These are phyloP conservation scores for Lenzites betulinus DNA, from an alignment of 768 basidiomycete species.

Conservation along the genomic window DNA sequence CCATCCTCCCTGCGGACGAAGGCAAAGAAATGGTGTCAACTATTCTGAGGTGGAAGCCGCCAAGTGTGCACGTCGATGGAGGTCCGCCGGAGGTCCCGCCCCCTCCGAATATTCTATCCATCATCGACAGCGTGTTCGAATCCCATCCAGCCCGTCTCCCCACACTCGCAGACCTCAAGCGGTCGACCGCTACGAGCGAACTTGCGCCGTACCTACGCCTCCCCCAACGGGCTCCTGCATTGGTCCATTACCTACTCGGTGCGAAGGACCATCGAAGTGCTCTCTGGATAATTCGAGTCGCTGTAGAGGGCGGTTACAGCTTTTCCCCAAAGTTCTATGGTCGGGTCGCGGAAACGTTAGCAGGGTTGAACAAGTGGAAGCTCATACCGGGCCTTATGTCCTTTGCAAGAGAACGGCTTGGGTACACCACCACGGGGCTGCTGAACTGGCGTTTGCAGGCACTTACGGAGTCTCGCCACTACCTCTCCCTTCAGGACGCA, in stretches of 20 bases:
- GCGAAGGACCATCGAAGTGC: conserved; percentile 42
- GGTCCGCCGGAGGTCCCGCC: background rate
- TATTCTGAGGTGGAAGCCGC: conserved; percentile 4
- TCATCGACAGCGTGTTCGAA: background rate
- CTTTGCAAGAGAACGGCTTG: conserved; percentile 51
- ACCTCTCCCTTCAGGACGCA: conserved; percentile 44
- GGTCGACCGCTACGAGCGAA: background rate
- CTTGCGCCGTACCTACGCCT: conserved; percentile 8
- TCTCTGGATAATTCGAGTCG: conserved; percentile 47
- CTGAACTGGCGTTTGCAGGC: conserved; percentile 74
- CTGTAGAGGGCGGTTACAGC: conserved; percentile 49
- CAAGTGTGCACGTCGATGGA: background rate
- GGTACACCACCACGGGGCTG: conserved; percentile 52
- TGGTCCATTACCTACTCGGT: conserved; percentile 15
- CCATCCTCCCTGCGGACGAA: background rate
- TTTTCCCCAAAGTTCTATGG: conserved; percentile 63
- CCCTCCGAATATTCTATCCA: conserved; percentile 3
- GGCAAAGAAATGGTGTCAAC: background rate
- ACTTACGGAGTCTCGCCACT: conserved; percentile 55
- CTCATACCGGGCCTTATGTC: conserved; percentile 49
- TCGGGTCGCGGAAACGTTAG: conserved; percentile 50
- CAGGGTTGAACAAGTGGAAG: conserved; percentile 50
- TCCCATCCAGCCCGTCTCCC: background rate
- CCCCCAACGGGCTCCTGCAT: background rate
- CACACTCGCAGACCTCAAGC: background rate